Evolutionary conservation across 2,329 filamentous ascomycete species (phyloP).

Genomic region (Botryotinia globosa): DNA sequence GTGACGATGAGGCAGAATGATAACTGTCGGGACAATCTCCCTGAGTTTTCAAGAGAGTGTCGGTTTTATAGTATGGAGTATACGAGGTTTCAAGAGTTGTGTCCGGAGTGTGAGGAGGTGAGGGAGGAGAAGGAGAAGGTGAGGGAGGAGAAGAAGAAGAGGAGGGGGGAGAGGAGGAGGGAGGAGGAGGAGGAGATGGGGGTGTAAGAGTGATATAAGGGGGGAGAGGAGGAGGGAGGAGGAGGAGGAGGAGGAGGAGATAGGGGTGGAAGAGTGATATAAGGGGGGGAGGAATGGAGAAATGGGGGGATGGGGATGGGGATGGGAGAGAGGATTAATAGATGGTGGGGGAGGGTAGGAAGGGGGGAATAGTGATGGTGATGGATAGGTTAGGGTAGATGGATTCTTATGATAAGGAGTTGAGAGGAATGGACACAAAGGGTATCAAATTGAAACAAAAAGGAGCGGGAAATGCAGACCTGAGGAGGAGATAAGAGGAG

Average conservation of each 20-base stretch:
- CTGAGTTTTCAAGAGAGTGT: neutral
- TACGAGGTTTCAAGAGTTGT: neutral
- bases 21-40: neutral
- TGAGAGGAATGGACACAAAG: no score
- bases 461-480: neutral
- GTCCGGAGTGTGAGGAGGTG: neutral
- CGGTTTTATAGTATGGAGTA: neutral
- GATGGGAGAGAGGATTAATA: accelerated
- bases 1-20: neutral
- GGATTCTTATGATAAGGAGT: accelerated
- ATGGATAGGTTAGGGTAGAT: accelerated
- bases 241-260: neutral
- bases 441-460: neutral
- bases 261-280: no score
- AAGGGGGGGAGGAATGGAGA: no score
- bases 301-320: no score
- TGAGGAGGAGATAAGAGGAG: neutral
- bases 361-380: no score
- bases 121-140: neutral
- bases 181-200: neutral
- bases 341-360: no score
- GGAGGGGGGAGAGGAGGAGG: neutral
- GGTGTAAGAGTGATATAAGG: no score
- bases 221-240: no score
- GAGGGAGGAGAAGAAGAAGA: no score